Conservation (phyloP, 257 asterid species). For the Avicennia marina region DNA sequence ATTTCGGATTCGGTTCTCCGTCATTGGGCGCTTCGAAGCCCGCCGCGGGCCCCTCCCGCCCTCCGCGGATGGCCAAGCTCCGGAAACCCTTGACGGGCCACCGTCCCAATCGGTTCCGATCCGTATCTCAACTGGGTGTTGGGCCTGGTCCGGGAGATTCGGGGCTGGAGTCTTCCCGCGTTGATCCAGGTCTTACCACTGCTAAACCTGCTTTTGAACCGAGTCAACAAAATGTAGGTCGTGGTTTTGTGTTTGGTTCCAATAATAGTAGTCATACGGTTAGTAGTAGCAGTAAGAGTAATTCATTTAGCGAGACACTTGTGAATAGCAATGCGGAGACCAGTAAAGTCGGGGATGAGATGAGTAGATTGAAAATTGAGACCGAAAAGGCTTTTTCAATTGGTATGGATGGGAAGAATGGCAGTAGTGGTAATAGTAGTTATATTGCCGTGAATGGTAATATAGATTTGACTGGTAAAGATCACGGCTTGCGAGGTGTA, state of each 20-base stretch:
- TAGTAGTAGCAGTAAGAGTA: conserved; percentile 21
- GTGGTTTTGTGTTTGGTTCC: conserved; percentile 38
- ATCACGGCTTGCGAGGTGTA: conserved; percentile 22
- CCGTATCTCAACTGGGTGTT: conserved; percentile 25
- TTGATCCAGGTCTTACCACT: conserved; percentile 25
- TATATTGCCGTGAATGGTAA: background rate
- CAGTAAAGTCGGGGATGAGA: conserved; percentile 40
- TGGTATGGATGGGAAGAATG: conserved; percentile 20
- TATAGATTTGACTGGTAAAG: conserved; percentile 27
- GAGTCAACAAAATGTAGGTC: conserved; percentile 25
- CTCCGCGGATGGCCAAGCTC: conserved; percentile 59
- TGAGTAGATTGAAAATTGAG: conserved; percentile 44
- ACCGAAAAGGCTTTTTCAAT: conserved; percentile 23
- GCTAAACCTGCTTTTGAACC: conserved; percentile 21
- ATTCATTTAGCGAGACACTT: conserved; percentile 11
- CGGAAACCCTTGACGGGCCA: conserved; percentile 54
- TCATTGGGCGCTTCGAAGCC: conserved; percentile 45
- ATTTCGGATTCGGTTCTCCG: conserved; percentile 49
- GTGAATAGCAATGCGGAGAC: conserved; percentile 28
- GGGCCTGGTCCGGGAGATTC: conserved; percentile 23
- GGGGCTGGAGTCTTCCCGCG: conserved; percentile 15
- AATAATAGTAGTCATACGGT: conserved; percentile 14
- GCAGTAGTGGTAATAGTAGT: conserved; percentile 1
- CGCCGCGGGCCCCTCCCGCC: conserved; percentile 40
- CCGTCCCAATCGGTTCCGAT: conserved; percentile 34